Evolutionary conservation across 306 rosid genomes (phyloP), one percentile per base, ranked within the genome.

Genomic region (Phaseolus lunatus): DNA sequence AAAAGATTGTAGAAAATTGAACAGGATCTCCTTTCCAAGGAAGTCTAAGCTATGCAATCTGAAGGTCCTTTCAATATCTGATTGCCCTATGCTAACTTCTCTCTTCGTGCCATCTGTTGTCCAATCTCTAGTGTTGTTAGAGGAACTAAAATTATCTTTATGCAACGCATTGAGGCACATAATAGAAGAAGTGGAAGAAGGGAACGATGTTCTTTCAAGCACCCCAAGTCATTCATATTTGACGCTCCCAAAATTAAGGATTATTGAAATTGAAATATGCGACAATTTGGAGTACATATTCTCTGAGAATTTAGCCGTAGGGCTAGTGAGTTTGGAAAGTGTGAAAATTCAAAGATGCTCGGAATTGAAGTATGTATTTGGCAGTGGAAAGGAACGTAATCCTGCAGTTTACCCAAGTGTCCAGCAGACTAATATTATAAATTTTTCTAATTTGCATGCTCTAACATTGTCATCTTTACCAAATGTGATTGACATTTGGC

Each of bases 11-110:
- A 6, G 0, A 1, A 41, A 58, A 33, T 53, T 78, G 7, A 20
- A 8, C 26, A 78, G 18, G 72, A 70, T 78, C 33, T 70, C 71
- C 2, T 78, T 78, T 58, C 82, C 82, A 23, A 59, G 22, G 18
- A 59, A 45, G 15, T 16, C 70, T 47, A 78, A 58, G 14, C 29
- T 78, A 41, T 45, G 70, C 49, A 58, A 23, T 61, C 77, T 78
- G 2, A 78, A 48, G 33, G 20, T 29, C 1, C 16, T 78, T 10
- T 47, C 1, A 47, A 7, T 78, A 59, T 7, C 16, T 0, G 0
- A 19, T 9, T 78, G 71, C 20, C 72, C n/a, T 2, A 14, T 31
- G 70, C 39, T 70, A 31, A 37, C 56, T 22, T 35, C 47, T 15
- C 72, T 71, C 29, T 62, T 79, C 15, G 37, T 2, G n/a, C 58